A percentile compares a stretch with the other conserved stretches of the same genome.
Conservation (phyloP, 257 asterid species). For the Agastache rugosa region DNA sequence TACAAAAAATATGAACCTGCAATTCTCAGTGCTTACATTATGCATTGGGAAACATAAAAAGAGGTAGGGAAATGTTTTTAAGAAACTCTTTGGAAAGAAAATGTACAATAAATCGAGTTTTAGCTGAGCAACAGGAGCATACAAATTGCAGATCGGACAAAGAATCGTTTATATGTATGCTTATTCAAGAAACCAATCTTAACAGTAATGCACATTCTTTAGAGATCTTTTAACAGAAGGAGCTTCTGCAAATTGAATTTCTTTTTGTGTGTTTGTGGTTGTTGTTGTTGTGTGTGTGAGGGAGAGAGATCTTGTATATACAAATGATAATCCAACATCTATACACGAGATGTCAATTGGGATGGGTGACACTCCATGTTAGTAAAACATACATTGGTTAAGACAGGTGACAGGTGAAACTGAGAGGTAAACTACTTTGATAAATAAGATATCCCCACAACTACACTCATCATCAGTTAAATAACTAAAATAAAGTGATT, state of each 20-base stretch:
- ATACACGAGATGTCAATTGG: not conserved
- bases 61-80: not conserved
- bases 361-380: conserved; percentile 9
- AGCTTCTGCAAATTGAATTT: conserved; percentile 1
- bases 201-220: not conserved
- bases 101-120: not conserved
- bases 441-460: conserved; percentile 5
- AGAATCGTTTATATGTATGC: not conserved
- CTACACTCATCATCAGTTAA: conserved; percentile 5
- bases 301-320: not conserved
- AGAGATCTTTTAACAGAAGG: not conserved
- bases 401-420: not conserved
- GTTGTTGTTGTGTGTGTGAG: not conserved
- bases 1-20: not conserved
- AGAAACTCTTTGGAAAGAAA: not conserved
- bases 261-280: not conserved
- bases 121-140: not conserved
- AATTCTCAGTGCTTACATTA: not conserved
- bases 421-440: not conserved
- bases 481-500: conserved; percentile 7
- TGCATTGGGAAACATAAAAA: not conserved
- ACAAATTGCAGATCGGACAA: not conserved
- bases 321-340: not conserved
- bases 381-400: conserved; percentile 3
- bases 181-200: not conserved